phyloP scores from a whole-genome alignment of 2,329 filamentous ascomycete genomes.

The Didymella pinodella region DNA sequence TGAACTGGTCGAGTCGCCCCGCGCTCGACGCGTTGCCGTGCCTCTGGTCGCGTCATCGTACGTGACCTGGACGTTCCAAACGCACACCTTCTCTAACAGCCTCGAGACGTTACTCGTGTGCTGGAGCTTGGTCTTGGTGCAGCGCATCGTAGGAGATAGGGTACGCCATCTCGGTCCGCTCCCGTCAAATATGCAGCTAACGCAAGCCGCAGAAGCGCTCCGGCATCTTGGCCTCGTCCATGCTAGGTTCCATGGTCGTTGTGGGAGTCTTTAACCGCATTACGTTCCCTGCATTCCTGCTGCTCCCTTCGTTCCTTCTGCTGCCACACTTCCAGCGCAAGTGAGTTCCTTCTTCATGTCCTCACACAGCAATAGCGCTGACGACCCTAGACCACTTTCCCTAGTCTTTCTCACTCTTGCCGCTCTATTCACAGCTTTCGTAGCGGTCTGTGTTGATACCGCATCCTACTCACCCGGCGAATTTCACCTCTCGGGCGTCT shows the following conservation, averaged over 20 bases:
- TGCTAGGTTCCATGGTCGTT: constrained; percentile 81
- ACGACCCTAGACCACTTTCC: constrained; percentile 59
- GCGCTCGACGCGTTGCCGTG: constrained; percentile 74
- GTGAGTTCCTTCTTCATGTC: constrained; percentile 59
- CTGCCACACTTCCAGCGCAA: constrained; percentile 85
- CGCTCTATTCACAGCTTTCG: constrained; percentile 70
- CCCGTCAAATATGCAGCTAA: constrained; percentile 44
- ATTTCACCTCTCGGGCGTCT: constrained; percentile 70
- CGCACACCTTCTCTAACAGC: constrained; percentile 97
- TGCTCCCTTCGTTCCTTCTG: constrained; percentile 83
- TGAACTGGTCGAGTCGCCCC: constrained; percentile 81
- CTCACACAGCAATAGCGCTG: constrained; percentile 8
- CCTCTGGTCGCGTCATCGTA: constrained; percentile 93
- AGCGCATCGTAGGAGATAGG: constrained; percentile 81
- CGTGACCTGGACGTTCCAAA: constrained; percentile 98
- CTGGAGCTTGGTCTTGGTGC: constrained; percentile 92
- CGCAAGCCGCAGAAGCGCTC: constrained; percentile 68
- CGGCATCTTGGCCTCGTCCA: constrained; percentile 75
- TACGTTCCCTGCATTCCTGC: constrained; percentile 91
- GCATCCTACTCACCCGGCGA: constrained; percentile 74
- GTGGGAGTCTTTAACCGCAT: constrained; percentile 96
- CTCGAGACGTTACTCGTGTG: constrained; percentile 91
- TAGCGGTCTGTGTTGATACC: constrained; percentile 85
- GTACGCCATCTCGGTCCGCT: constrained; percentile 59
- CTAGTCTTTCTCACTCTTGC: constrained; percentile 71